Evolutionary conservation across 176 grass and related monocot species (phyloP).

Genomic region (Carex pumila): DNA sequence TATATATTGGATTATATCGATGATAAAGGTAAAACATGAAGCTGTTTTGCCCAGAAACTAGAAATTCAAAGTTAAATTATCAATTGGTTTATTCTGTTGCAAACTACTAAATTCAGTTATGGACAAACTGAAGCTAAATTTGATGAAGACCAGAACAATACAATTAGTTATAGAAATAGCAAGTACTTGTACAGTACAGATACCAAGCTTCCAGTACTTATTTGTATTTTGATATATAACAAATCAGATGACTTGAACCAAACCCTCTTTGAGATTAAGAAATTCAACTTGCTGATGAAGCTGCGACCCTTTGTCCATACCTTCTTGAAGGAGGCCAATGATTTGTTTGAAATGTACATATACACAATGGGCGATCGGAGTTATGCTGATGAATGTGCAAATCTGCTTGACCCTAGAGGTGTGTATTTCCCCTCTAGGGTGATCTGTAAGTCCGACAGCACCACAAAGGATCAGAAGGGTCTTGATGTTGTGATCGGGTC

Average conservation of each 20-base stretch:
- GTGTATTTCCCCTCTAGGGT: constrained; percentile 69
- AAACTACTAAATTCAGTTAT: not conserved
- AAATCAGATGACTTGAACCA: no score
- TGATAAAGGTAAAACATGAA: constrained; percentile 27
- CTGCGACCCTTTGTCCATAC: constrained; percentile 61
- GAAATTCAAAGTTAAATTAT: not conserved
- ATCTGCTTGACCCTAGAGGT: constrained; percentile 64
- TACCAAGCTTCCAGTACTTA: not conserved
- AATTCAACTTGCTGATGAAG: constrained; percentile 69
- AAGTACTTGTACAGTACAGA: no score
- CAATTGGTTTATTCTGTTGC: not conserved
- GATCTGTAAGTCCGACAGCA: constrained; percentile 62
- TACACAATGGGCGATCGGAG: constrained; percentile 68
- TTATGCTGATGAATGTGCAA: constrained; percentile 57
- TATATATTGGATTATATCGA: constrained; percentile 39
- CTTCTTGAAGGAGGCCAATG: constrained; percentile 74
- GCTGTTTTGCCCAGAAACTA: not conserved
- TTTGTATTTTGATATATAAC: not conserved
- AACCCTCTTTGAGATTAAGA: constrained; percentile 34
- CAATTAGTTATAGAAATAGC: not conserved
- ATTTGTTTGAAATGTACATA: constrained; percentile 82
- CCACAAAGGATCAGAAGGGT: constrained; percentile 58
- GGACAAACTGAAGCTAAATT: not conserved
- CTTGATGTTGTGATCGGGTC: constrained; percentile 73
- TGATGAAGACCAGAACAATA: not conserved